Conservation (phyloP, 768 basidiomycete genomes). For the Tephrocybe sp. region DNA sequence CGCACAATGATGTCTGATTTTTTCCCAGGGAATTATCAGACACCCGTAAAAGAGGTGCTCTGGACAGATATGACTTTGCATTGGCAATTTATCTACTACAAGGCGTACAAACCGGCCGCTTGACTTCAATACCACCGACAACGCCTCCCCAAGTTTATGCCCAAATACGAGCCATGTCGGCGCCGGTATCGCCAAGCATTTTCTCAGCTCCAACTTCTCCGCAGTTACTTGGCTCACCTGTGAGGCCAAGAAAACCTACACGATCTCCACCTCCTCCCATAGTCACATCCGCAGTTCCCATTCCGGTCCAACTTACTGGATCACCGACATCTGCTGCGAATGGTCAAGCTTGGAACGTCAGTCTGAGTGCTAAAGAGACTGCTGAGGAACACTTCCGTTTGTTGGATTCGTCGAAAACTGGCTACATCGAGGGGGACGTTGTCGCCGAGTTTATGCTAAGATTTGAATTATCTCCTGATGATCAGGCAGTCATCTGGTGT, state of each 20-base stretch:
- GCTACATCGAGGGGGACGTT: slow-evolving; percentile 30
- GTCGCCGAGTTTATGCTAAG: slow-evolving; percentile 30
- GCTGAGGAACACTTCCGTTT: slow-evolving; percentile 29
- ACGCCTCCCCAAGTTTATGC: slow-evolving; percentile 29
- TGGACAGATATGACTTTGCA: slow-evolving; percentile 67
- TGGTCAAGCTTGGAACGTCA: slow-evolving; percentile 23
- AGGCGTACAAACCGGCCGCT: slow-evolving; percentile 30
- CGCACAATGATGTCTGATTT: too few species aligned
- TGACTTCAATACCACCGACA: slow-evolving; percentile 27
- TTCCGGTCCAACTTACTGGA: not conserved
- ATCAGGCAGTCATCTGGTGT: slow-evolving; percentile 36
- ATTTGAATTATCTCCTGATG: slow-evolving; percentile 29
- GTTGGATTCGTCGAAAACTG: slow-evolving; percentile 27
- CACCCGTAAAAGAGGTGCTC: slow-evolving; percentile 50
- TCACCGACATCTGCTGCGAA: not conserved
- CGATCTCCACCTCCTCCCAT: slow-evolving; percentile 2
- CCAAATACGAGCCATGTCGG: slow-evolving; percentile 19
- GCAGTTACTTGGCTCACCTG: not conserved
- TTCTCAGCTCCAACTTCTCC: slow-evolving; percentile 4
- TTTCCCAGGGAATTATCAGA: slow-evolving; percentile 57
- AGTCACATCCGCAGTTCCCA: not conserved
- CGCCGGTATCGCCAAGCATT: slow-evolving; percentile 4
- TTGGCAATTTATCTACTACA: slow-evolving; percentile 68
- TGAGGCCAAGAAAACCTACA: not conserved
- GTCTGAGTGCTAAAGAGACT: slow-evolving; percentile 24